Percentiles rank a stretch among this genome's conserved stretches.
Evolutionary conservation across 2,329 filamentous ascomycete species (phyloP).

Genomic region (Cladophialophora yegresii): DNA sequence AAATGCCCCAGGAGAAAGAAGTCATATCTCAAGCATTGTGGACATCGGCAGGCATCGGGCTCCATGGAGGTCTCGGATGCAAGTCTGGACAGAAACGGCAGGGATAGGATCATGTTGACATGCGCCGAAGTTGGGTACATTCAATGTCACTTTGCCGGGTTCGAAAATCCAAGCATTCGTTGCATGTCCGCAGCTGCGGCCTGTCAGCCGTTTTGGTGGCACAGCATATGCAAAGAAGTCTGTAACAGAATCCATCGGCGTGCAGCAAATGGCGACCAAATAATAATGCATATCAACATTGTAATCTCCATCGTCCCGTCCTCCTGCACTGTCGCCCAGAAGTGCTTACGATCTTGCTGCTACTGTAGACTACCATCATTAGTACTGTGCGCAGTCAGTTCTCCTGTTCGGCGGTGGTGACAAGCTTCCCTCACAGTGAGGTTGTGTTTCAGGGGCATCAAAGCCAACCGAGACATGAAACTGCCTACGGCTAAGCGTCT

Average conservation of each 20-base stretch:
- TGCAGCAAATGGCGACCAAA: background rate
- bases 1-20: background rate
- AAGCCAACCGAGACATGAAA: background rate
- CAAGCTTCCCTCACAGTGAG: background rate
- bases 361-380: background rate
- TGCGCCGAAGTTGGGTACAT: background rate
- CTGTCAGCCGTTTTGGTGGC: background rate
- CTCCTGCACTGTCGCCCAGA: background rate
- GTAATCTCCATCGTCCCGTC: background rate
- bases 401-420: background rate
- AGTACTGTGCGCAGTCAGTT: background rate
- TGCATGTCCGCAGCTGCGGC: background rate
- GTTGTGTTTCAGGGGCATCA: background rate
- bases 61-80: too few species aligned
- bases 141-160: background rate
- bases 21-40: background rate
- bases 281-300: background rate
- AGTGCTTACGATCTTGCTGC: background rate
- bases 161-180: background rate
- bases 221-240: background rate
- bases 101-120: background rate
- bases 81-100: background rate
- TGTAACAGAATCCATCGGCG: background rate
- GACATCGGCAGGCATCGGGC: background rate
- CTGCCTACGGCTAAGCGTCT: background rate